Conservation (phyloP, 164 flowering plant genomes). For the Berberis vulgaris region DNA sequence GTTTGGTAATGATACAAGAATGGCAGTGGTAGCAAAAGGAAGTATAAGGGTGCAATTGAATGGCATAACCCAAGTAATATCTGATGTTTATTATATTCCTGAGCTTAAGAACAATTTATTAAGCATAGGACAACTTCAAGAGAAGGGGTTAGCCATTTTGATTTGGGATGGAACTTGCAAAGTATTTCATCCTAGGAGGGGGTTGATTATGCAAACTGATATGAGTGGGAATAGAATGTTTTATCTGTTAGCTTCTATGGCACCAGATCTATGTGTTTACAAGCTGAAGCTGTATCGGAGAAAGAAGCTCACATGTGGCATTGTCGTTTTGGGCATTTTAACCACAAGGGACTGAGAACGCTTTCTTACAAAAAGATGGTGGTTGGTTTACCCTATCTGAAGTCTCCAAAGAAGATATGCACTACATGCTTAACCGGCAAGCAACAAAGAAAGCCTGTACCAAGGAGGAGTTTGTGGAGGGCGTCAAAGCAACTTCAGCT, state of each 20-base stretch:
- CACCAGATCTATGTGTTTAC: background rate
- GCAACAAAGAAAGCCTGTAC: background rate
- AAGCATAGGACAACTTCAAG: no score
- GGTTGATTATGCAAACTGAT: background rate
- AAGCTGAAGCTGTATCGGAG: constrained; percentile 1
- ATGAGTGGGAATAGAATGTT: constrained; percentile 5
- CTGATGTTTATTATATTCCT: constrained; percentile 1
- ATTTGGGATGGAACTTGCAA: no score
- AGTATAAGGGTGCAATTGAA: background rate
- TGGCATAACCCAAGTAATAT: constrained; percentile 4
- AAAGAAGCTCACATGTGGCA: constrained; percentile 1
- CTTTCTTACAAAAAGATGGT: constrained; percentile 1
- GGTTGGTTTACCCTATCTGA: background rate
- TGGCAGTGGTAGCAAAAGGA: constrained; percentile 6
- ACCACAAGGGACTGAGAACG: background rate
- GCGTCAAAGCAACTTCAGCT: constrained; percentile 1
- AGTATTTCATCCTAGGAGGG: no score
- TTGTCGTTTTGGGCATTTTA: constrained; percentile 2
- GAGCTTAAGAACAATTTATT: constrained; percentile 1
- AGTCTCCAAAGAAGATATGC: background rate
- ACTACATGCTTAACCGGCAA: background rate
- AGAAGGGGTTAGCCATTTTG: no score
- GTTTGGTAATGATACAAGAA: background rate
- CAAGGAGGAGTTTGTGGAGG: constrained; percentile 2
- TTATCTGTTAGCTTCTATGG: constrained; percentile 2